Conservation (phyloP, 148 eudicot species). For the Beta vulgaris region DNA sequence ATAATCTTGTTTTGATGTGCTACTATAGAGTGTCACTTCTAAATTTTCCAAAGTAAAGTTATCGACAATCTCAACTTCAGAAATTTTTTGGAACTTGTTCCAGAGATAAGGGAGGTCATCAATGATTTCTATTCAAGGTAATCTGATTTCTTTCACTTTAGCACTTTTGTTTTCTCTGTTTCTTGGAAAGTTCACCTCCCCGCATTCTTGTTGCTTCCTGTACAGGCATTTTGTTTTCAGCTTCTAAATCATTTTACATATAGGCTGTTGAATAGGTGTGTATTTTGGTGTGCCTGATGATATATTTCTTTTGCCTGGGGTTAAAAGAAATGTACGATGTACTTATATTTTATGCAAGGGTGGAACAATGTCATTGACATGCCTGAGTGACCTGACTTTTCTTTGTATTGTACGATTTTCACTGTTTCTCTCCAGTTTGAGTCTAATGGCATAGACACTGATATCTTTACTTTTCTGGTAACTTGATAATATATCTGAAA, state of each 20-base stretch:
- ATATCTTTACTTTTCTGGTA: not conserved
- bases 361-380: not conserved
- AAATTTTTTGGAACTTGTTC: slow-evolving; percentile 91
- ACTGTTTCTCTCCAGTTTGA: not conserved
- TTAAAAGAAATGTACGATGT: not conserved
- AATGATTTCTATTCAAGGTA: slow-evolving; percentile 93
- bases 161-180: not conserved
- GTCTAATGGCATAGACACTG: not conserved
- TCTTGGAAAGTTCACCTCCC: not conserved
- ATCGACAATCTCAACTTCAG: slow-evolving; percentile 85
- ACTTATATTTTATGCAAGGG: not conserved
- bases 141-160: not conserved
- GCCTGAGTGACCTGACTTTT: not conserved
- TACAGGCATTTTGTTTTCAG: too few relatives aligned
- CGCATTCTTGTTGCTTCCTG: not conserved
- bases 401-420: not conserved
- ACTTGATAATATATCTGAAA: not conserved
- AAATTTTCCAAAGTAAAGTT: slow-evolving; percentile 68
- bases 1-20: not conserved
- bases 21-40: slow-evolving; percentile 8
- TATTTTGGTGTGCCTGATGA: too few relatives aligned
- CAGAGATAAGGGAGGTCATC: slow-evolving; percentile 93
- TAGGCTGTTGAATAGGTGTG: not conserved
- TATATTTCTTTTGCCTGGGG: not conserved
- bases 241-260: not conserved